Evolutionary conservation across 2,329 filamentous ascomycete species (phyloP).

Genomic region (Aspergillus phoenicis): DNA sequence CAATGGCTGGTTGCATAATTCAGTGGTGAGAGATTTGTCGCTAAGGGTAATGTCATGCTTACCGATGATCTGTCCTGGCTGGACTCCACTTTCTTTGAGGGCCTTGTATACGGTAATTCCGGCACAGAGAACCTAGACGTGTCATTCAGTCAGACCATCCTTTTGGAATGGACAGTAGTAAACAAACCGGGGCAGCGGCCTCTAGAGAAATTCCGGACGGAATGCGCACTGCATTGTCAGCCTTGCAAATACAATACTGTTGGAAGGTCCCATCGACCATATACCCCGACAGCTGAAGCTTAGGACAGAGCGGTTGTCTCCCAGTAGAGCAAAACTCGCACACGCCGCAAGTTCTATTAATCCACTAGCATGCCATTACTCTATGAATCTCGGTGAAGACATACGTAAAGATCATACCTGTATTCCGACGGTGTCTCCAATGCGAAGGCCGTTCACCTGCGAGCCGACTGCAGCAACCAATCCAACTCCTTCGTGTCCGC

Average conservation of each 20-base stretch:
- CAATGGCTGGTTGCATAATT: slow-evolving; percentile 63
- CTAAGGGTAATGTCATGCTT: neutral
- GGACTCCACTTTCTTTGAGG: slow-evolving; percentile 76
- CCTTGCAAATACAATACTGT: slow-evolving; percentile 86
- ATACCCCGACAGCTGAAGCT: slow-evolving; percentile 79
- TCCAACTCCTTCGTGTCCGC: slow-evolving; percentile 18
- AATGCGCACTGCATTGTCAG: slow-evolving; percentile 79
- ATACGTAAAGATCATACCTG: neutral
- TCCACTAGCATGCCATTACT: slow-evolving; percentile 58
- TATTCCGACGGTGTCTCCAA: slow-evolving; percentile 17
- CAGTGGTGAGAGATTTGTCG: no score
- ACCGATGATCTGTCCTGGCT: slow-evolving; percentile 66
- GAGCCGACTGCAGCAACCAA: slow-evolving; percentile 14
- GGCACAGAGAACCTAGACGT: slow-evolving; percentile 67
- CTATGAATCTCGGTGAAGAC: no score
- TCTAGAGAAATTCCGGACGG: slow-evolving; percentile 76
- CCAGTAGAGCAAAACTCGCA: slow-evolving; percentile 79
- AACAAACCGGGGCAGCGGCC: slow-evolving; percentile 64
- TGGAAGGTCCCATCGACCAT: slow-evolving; percentile 93
- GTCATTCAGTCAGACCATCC: neutral
- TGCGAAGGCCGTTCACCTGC: slow-evolving; percentile 10
- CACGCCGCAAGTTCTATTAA: slow-evolving; percentile 79
- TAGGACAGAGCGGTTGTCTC: slow-evolving; percentile 78
- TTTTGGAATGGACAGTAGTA: neutral
- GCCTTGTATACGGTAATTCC: slow-evolving; percentile 90